Evolutionary conservation across 2,329 filamentous ascomycete species (phyloP), one percentile per base, ranked within the genome.

Genomic region (Phyllachora maydis): DNA sequence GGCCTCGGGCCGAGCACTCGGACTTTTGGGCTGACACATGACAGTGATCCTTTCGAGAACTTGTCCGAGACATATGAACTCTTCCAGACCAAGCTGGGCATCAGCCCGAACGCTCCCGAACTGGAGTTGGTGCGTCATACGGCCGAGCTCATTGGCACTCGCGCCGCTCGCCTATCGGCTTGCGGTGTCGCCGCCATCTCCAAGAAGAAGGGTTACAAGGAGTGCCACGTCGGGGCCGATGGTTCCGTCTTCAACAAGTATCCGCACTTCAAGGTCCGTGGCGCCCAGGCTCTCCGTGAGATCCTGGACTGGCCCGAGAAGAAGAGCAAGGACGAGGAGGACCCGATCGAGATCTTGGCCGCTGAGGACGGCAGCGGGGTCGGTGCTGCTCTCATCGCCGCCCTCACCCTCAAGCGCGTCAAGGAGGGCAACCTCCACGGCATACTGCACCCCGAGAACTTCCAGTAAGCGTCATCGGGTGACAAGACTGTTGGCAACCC

Each of bases 201-300:
- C 64, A 90, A 74, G 55, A 95, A 95, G 71, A 95, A 93, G 65
- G 65, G 67, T 35, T 85, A 83, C 49, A 54, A 75, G 41, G 63
- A 65, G 18, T 91, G 79, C 56, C 88, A 95, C 48, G 88, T 98
- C 19, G 88, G 88, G 38, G 88, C 88, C 24, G 88, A 98, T 43
- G 88, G 88, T 18, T 91, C 79, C 11, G 85, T 98, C 26, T 98
- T 98, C 59, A 93, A 92, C 63, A 95, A 95, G 49, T 98, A 98
- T 54, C 88, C 88, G 8, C 77, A 92, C 53, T 98, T 98, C 66
- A 93, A 93, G 61, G 67, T 71, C 28, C 75, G 88, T 26, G 83
- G 85, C 26, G 85, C 88, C 9, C 62, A 73, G 46, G 88, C 88
- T 14, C 65, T 98, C 25, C 71, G 79, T 26, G 88, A 98, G 58